Evolutionary conservation across 2,329 filamentous ascomycete species (phyloP).

Genomic region (Fusarium verticillioides): DNA sequence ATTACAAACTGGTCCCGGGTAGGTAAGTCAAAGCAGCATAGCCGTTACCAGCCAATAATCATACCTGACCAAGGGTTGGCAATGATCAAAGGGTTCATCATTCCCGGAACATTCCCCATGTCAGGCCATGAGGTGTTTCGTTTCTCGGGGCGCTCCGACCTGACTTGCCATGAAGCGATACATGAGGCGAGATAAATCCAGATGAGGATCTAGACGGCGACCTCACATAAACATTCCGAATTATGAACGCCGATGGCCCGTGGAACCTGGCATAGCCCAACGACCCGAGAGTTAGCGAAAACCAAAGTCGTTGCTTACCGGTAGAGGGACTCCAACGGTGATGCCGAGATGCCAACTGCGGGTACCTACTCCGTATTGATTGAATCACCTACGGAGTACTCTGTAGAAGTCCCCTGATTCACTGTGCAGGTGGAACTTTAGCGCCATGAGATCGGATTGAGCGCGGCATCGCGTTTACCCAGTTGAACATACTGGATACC

Average conservation of each 20-base stretch:
- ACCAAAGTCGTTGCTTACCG: neutral
- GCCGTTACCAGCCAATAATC: slow-evolving; percentile 1
- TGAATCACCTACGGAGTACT: neutral
- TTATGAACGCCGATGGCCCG: neutral
- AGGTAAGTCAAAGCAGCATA: neutral
- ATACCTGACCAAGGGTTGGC: neutral
- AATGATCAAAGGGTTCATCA: neutral
- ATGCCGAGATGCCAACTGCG: slow-evolving; percentile 17
- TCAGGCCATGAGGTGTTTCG: slow-evolving; percentile 20
- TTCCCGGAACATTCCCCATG: slow-evolving; percentile 11
- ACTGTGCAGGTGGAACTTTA: neutral
- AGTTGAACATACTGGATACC: neutral
- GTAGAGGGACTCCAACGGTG: neutral
- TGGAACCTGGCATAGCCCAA: neutral
- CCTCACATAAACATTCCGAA: slow-evolving; percentile 17
- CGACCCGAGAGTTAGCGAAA: neutral
- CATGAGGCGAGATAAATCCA: slow-evolving; percentile 6
- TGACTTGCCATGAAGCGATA: slow-evolving; percentile 6
- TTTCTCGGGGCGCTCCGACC: slow-evolving; percentile 29
- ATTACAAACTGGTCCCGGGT: neutral
- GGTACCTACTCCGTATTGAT: neutral
- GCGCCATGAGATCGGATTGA: neutral
- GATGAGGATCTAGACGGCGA: slow-evolving; percentile 10
- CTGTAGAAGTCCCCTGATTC: neutral
- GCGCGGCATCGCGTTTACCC: slow-evolving; percentile 1